phyloP scores from a whole-genome alignment of 2,329 filamentous ascomycete genomes.

The Mollisia scopiformis region DNA sequence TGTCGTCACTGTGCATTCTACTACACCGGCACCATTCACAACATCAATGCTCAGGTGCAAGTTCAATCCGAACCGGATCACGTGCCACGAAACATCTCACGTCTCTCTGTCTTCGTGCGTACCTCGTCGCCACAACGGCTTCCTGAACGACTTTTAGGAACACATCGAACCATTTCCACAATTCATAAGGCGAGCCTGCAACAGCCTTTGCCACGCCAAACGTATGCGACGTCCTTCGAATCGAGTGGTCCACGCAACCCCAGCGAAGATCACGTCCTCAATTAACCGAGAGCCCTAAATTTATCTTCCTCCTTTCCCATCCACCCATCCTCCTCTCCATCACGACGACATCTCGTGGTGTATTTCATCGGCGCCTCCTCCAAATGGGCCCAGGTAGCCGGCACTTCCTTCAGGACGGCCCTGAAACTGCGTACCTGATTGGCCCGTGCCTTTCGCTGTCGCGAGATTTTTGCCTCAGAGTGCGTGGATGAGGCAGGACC shows the following conservation, averaged over 20 bases:
- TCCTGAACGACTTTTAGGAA: too few relatives aligned
- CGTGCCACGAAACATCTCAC: neutral
- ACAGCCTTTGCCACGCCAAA: neutral
- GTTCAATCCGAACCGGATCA: neutral
- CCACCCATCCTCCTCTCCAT: neutral
- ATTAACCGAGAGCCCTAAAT: neutral
- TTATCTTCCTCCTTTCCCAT: neutral
- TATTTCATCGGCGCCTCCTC: neutral
- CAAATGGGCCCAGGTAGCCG: neutral
- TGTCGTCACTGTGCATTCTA: neutral
- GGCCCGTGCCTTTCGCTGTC: neutral
- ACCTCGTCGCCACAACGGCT: neutral
- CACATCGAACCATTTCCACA: neutral
- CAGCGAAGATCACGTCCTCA: neutral
- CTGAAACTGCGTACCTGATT: neutral
- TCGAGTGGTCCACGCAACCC: neutral
- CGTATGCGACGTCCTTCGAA: neutral
- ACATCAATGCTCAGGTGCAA: neutral
- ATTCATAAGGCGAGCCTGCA: neutral
- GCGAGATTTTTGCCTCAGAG: conserved; percentile 18
- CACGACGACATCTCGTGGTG: too few relatives aligned
- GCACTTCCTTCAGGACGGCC: neutral
- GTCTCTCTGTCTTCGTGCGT: neutral
- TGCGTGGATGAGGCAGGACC: conserved; percentile 25
- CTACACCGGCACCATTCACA: neutral